These are phyloP conservation scores for Candida maltosa DNA, from an alignment of 805 yeast species.

Conservation along the genomic window DNA sequence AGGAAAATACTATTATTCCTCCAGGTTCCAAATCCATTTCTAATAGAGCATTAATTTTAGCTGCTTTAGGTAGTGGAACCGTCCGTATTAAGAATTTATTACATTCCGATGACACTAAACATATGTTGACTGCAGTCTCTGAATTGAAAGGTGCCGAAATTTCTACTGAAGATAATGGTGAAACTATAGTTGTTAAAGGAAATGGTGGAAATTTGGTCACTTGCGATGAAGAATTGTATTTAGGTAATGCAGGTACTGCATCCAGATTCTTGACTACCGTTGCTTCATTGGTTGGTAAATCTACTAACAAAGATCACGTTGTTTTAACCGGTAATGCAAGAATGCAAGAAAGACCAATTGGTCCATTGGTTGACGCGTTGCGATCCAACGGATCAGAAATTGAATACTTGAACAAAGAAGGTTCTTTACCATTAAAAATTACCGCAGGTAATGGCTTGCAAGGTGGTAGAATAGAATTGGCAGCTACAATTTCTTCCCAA, in stretches of 20 bases:
- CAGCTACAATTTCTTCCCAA: constrained; percentile 96
- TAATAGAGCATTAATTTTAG: constrained; percentile 87
- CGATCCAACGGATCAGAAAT: constrained; percentile 74
- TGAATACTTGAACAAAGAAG: constrained; percentile 66
- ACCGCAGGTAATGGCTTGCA: constrained; percentile 65
- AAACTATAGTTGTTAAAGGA: constrained; percentile 78
- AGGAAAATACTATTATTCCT: constrained; percentile 58
- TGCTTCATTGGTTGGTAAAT: constrained; percentile 67
- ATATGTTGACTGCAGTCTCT: constrained; percentile 85
- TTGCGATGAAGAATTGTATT: constrained; percentile 64
- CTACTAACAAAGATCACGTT: constrained; percentile 39
- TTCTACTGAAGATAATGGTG: constrained; percentile 83
- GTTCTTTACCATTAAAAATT: constrained; percentile 82
- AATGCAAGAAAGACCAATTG: constrained; percentile 97
- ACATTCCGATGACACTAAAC: constrained; percentile 95
- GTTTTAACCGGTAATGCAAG: constrained; percentile 89
- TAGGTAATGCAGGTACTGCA: constrained; percentile 98
- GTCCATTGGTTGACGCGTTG: constrained; percentile 91
- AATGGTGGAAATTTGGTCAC: constrained; percentile 78
- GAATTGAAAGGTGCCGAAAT: constrained; percentile 79
- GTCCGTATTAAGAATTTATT: constrained; percentile 81
- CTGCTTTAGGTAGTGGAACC: constrained; percentile 85
- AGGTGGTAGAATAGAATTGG: constrained; percentile 91
- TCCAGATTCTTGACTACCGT: constrained; percentile 91
- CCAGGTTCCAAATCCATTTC: constrained; percentile 98